Conservation (phyloP, 768 basidiomycete genomes). For the Tulasnella sp. region DNA sequence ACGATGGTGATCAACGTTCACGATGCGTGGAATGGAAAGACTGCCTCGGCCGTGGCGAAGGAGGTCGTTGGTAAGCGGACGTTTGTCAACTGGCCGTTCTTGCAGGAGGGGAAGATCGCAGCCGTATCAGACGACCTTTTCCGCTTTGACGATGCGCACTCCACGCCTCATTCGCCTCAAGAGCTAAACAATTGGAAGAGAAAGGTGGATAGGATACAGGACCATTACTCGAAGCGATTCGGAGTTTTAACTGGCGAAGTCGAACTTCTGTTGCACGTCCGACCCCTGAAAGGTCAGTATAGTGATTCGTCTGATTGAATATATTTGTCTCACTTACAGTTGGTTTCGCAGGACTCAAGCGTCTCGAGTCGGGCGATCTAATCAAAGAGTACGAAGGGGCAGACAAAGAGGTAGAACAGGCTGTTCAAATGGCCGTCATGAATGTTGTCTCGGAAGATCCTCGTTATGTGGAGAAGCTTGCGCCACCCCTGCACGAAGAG, state of each 20-base stretch:
- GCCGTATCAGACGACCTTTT: conserved; percentile 79
- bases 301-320: neutral
- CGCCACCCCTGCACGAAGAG: conserved; percentile 75
- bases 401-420: conserved; percentile 75
- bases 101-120: conserved; percentile 82
- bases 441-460: conserved; percentile 84
- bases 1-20: conserved; percentile 84
- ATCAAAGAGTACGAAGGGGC: conserved; percentile 86
- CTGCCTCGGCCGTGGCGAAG: conserved; percentile 60
- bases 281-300: conserved; percentile 71
- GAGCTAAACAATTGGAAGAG: conserved; percentile 65
- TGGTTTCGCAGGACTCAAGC: conserved; percentile 58
- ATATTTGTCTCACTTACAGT: neutral
- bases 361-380: conserved; percentile 78
- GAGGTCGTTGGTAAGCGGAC: conserved; percentile 64
- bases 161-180: conserved; percentile 60
- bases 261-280: conserved; percentile 75
- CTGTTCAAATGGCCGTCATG: conserved; percentile 74
- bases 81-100: conserved; percentile 87
- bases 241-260: conserved; percentile 78
- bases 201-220: conserved; percentile 73
- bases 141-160: conserved; percentile 63
- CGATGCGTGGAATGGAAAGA: conserved; percentile 56
- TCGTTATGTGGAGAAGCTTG: conserved; percentile 66
- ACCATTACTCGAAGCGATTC: conserved; percentile 75